Base-by-base conservation (phyloP, 345 rosid genomes). In the Gossypium australe region DNA sequence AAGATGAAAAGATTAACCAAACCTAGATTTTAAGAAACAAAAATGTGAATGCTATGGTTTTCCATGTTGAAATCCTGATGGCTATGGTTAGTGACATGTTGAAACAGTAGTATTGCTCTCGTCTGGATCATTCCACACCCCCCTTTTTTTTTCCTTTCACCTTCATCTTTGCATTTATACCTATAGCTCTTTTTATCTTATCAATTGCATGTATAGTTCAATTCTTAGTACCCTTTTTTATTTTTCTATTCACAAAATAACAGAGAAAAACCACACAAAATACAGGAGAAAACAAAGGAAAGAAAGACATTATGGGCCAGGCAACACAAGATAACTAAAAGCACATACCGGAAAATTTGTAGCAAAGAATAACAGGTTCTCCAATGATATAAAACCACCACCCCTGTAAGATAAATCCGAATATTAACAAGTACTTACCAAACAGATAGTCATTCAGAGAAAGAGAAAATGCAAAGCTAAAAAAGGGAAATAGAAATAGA, bases 381-480 rank as follows among this genome's bases (percentile, higher is more conserved):
- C 99, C 90, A 93, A 87, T 27, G 99, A 96, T 76, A 96, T 93
- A 83, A 91, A 93, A 79, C 98, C 99, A 77, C 99, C 99, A 51
- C 99, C 99, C 94, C 99, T 96, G 87, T 55, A 66, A 81, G 53
- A 85, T 61, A 51, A 78, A 80, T 80, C 67, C 77, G 77, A 52
- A 71, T 48, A 34, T 48, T 22, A 61, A 38, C 44, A 48, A 38
- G 8, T 14, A 49, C 22, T 2, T 51, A 11, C 17, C n/a, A 14
- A 11, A 9, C 0, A 25, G n/a, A 72, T 13, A 52, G 56, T 60
- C 9, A 25, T 59, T n/a, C 9, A 74, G 59, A 20, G 43, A 60
- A 25, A 52, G 41, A 67, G 56, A 43, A 75, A 70, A 56, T 24
- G 70, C 27, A 55, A 45, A 43, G 69, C 12, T 6, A 60, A 34